Evolutionary conservation across 257 asterid genomes (phyloP), one percentile per base, ranked within the genome.

Genomic region (Hygrophila difformis): DNA sequence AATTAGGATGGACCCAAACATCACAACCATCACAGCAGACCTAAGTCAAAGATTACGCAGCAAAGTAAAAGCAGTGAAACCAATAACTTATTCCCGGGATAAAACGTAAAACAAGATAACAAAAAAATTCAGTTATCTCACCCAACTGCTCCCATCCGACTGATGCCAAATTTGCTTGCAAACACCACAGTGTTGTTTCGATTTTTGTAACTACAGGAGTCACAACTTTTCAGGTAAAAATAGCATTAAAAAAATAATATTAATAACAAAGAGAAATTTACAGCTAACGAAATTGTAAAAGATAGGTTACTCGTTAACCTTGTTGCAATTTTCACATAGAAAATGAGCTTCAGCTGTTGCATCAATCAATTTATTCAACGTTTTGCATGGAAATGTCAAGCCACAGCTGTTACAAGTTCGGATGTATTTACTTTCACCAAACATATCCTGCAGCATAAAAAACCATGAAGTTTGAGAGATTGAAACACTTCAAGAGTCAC

Each of bases 101-200:
- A 33, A 40, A 50, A 17, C 34, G 35, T 21, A 26, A 1, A 23
- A 13, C 12, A 44, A 31, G 44, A 64, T 58, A 38, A 60, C 20
- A 46, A 41, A 33, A 10, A 50, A 39, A 18, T 47, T 52, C 24
- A 56, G 44, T 49, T 45, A 35, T 62, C 88, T 79, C 63, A 91
- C 99, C 96, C 96, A 91, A 66, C 73, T 68, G 61, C 96, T 93
- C 59, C 96, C 99, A 63, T 91, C 99, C 46, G 95, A 79, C 51
- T 77, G 93, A 53, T 91, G 88, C 96, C 96, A 86, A 62, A 86
- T 78, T 56, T 74, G 53, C 72, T 82, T 68, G 83, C 99, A 91
- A 62, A 86, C 68, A 42, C 95, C 95, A 68, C 99, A 91, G 51
- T 63, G 76, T 61, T 86, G 99, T 75, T 74, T 82, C 24, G 91